Evolutionary conservation across 768 basidiomycete genomes (phyloP), one percentile per base, ranked within the genome.

Genomic region (Tylopilus balloui): DNA sequence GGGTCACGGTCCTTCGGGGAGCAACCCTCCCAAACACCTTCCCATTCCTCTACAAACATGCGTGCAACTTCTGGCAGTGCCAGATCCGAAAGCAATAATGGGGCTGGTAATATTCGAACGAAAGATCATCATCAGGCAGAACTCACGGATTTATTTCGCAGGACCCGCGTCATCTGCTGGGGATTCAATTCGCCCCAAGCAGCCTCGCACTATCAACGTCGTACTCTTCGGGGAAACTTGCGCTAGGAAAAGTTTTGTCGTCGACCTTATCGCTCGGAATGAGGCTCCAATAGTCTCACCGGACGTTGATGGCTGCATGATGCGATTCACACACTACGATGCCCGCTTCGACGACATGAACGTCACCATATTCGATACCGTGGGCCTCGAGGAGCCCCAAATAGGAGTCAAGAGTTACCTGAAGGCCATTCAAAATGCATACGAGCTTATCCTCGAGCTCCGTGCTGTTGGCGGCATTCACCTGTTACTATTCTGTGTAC

Each of bases 141-240:
- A 20, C 59, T 62, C 28, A 62, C 19, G 21, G 23, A n/a, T 31
- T 24, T 21, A 31, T 46, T 32, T 12, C 1, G n/a, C 39, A 58
- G 53, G 17, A 23, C n/a, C 36, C 19, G 19, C 38, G 37, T 23
- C 29, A 10, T 23, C 47, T 23, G 2, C 20, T 6, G 42, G 15
- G 17, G 32, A 44, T 48, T 11, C 47, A 29, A 4, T 45, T 1
- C 17, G 7, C 13, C 20, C 41, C 25, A 17, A 38, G 34, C 53
- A 28, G 15, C 39, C 45, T 24, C 24, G 3, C n/a, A 50, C 55
- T 19, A 25, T 55, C 45, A 76, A 75, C 29, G 57, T 75, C 32
- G 56, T 76, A 3, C 48, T 77, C 17, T 75, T 75, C 36, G 74
- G 74, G 5, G 71, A 73, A 50, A 61, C 69, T 2, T 70, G 75